Evolutionary conservation across 441 rosid genomes (phyloP), one percentile per base, ranked within the genome.

Genomic region (Pelargonium citronellum): DNA sequence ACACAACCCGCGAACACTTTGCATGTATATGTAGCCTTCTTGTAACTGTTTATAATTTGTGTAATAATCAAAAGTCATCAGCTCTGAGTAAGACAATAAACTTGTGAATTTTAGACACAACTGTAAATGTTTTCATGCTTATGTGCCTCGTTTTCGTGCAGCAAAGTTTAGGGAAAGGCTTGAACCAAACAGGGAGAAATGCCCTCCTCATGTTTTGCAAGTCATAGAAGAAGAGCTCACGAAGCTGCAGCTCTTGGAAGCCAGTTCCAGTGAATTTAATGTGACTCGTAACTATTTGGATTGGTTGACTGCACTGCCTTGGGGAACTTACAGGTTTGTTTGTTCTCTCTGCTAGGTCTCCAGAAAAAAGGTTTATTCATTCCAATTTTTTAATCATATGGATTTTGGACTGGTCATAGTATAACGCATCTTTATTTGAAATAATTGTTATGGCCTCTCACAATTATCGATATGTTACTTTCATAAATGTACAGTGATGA

Each of bases 221-320:
- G 95, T 84, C 74, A 95, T 91, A 70, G 96, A 94, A 77, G 97
- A 91, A 83, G 89, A 91, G 83, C 92, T 91, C 60, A 81, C 89
- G 47, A 95, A 90, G 77, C 76, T 95, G 79, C 91, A 91, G 84
- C 84, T 86, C 68, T 83, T 87, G 76, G 96, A 95, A 81, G 96
- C 99, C 73, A 95, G 99, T 83, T 95, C 99, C 34, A 95, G 99
- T 85, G 99, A 95, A 85, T 95, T 95, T 75, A 88, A 95, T 74
- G 99, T 95, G 67, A 90, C 96, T 64, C 84, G 86, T 77, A 89
- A 86, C 76, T 87, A 91, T 82, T 86, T 95, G 77, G 97, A 95
- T 87, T 95, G 99, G 99, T 78, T 92, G 83, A 95, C 99, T 19
- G 87, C 83, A 0, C 79, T 94, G 75, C 99, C 99, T 20, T 95